Base-by-base conservation (phyloP, 441 rosid species). In the Brassica hybrid region DNA sequence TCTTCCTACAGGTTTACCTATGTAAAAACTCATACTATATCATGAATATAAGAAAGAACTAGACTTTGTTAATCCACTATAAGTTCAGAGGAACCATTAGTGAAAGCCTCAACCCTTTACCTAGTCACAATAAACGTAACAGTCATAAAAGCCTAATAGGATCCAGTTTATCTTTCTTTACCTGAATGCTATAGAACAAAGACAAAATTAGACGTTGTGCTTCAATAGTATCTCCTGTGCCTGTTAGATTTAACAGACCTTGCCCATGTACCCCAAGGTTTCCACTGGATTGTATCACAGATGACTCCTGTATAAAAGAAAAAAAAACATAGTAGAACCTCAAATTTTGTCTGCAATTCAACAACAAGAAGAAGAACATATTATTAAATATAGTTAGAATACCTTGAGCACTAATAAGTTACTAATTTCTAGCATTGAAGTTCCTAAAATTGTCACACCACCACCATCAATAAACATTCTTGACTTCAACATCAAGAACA, bases 191-290 rank as follows among this genome's bases (percentile, higher is more conserved):
- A 76, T 75, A 92, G 75, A 94, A 94, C 50, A 94, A 79, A 68
- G 98, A 90, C 74, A 94, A 83, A 74, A 88, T 88, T 72, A 94
- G 84, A 59, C 94, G 97, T 54, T 89, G 95, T 16, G 98, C 91
- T 78, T 94, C 97, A 80, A 94, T 92, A 65, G 81, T 71, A 81
- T 94, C 87, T 17, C 98, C 98, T 43, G 82, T 80, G 80, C 98
- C 98, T 36, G 98, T 85, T 70, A 94, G 88, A 83, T 89, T 91
- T 65, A 94, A 67, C 75, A 75, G 89, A 65, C 97, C 97, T 80
- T 94, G 98, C 12, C 98, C 97, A 73, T 89, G 94, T 79, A 94
- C 94, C 83, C 97, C 98, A 69, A 94, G 85, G 84, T 94, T 89
- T 72, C 95, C 97, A 86, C 89, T 92, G 67, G 98, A 92, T 85